Percentiles rank a stretch among this genome's conserved stretches.
Evolutionary conservation across 192 early-diverging fungal genomes (phyloP).

Genomic region (Dissophora globulifera): DNA sequence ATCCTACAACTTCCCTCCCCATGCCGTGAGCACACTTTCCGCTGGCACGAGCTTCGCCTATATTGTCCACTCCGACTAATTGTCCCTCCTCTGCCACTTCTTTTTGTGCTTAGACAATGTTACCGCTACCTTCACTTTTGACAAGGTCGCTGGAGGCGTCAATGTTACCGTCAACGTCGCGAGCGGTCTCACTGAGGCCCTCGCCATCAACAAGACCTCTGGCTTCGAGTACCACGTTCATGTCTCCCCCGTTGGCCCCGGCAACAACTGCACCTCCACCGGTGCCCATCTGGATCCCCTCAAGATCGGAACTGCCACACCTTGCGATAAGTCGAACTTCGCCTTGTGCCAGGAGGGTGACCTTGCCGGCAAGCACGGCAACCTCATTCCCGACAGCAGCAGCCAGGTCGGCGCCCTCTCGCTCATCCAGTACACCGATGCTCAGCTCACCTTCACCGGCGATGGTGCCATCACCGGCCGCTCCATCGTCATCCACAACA

Average conservation of each 20-base stretch:
- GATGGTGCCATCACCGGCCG: slow-evolving; percentile 60
- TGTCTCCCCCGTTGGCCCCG: slow-evolving; percentile 27
- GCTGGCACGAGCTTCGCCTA: too few relatives aligned
- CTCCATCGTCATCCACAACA: slow-evolving; percentile 68
- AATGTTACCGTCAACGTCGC: slow-evolving; percentile 23
- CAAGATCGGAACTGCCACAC: slow-evolving; percentile 23
- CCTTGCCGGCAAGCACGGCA: slow-evolving; percentile 64
- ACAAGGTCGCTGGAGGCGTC: slow-evolving; percentile 14
- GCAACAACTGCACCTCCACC: slow-evolving; percentile 26
- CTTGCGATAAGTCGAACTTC: slow-evolving; percentile 32
- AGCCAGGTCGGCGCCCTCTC: slow-evolving; percentile 36
- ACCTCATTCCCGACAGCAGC: slow-evolving; percentile 36
- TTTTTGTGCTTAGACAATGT: slow-evolving; percentile 15
- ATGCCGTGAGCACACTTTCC: too few relatives aligned
- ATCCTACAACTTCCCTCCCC: too few relatives aligned
- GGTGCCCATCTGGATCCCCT: slow-evolving; percentile 42
- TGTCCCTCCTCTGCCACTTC: too few relatives aligned
- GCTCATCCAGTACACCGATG: slow-evolving; percentile 42
- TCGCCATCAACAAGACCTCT: background rate
- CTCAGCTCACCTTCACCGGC: slow-evolving; percentile 56
- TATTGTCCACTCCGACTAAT: too few relatives aligned
- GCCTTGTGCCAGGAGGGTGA: slow-evolving; percentile 68
- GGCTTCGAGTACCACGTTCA: slow-evolving; percentile 51
- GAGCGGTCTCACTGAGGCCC: slow-evolving; percentile 7
- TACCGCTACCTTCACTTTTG: slow-evolving; percentile 35